phyloP scores from a whole-genome alignment of 805 yeast species.

The Pichia nakasei region DNA sequence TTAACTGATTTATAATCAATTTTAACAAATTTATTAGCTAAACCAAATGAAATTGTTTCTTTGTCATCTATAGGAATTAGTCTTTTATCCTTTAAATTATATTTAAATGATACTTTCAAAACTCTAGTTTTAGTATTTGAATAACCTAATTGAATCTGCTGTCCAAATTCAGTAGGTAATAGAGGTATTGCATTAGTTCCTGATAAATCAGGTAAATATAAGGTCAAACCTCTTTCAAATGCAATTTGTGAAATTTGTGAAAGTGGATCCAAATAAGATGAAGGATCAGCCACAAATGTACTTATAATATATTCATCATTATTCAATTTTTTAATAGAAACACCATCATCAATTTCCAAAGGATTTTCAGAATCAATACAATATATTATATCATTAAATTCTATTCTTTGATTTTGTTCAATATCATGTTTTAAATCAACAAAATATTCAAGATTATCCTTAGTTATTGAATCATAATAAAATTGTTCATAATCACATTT shows the following conservation, averaged over 20 bases:
- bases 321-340: conserved; percentile 40
- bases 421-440: conserved; percentile 15
- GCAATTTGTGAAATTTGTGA: conserved; percentile 44
- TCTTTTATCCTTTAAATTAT: conserved; percentile 17
- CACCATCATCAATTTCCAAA: conserved; percentile 90
- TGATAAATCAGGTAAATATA: conserved; percentile 49
- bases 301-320: conserved; percentile 36
- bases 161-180: conserved; percentile 54
- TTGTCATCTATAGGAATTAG: conserved; percentile 16
- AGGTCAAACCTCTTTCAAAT: conserved; percentile 50
- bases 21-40: conserved; percentile 37
- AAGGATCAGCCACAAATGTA: conserved; percentile 83
- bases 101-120: conserved; percentile 32
- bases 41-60: conserved; percentile 32
- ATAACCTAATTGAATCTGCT: conserved; percentile 34
- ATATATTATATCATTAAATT: conserved; percentile 45
- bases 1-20: conserved; percentile 63
- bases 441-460: conserved; percentile 12
- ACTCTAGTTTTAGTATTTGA: conserved; percentile 39
- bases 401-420: conserved; percentile 24
- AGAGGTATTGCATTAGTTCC: conserved; percentile 45
- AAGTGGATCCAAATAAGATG: conserved; percentile 45
- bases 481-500: conserved; percentile 36
- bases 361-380: conserved; percentile 80
- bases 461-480: conserved; percentile 28